These are phyloP conservation scores for Dryas integrifolia DNA, from an alignment of 331 rosid species.

Conservation along the genomic window DNA sequence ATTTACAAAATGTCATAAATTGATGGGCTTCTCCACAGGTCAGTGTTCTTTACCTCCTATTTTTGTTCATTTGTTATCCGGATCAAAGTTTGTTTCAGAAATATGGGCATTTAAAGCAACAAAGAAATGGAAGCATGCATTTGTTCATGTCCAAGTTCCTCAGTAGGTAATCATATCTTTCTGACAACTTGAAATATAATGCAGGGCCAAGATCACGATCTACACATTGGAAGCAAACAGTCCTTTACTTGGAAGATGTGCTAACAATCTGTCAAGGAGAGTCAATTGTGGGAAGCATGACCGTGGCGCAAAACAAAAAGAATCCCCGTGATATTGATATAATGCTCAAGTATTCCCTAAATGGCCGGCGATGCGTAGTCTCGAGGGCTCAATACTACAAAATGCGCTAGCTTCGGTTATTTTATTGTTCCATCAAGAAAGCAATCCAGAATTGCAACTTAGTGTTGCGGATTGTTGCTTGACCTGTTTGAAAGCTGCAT, in stretches of 20 bases:
- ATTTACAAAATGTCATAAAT: slow-evolving; percentile 84
- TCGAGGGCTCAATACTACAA: slow-evolving; percentile 78
- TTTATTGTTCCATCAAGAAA: background rate
- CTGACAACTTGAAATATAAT: slow-evolving; percentile 5
- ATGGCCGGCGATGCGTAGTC: slow-evolving; percentile 54
- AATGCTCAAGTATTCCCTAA: slow-evolving; percentile 69
- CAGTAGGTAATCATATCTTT: background rate
- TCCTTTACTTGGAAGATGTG: slow-evolving; percentile 85
- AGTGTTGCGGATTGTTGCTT: slow-evolving; percentile 8
- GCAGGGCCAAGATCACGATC: slow-evolving; percentile 86
- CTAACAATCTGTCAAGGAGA: slow-evolving; percentile 93
- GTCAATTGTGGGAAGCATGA: slow-evolving; percentile 65
- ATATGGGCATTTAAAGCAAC: background rate
- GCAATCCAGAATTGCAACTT: background rate
- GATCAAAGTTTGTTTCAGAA: slow-evolving; percentile 8
- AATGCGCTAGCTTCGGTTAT: slow-evolving; percentile 57
- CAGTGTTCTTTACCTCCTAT: slow-evolving; percentile 14
- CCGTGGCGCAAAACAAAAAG: slow-evolving; percentile 75
- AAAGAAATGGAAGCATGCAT: too few relatives aligned
- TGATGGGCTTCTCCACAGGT: slow-evolving; percentile 98
- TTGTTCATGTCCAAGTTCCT: too few relatives aligned
- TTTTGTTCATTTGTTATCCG: background rate
- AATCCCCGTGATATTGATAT: slow-evolving; percentile 94
- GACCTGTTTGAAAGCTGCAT: background rate
- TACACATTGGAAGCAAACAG: slow-evolving; percentile 99